A percentile compares a stretch with the other conserved stretches of the same genome.
Evolutionary conservation across 176 grass and related monocot species (phyloP).

Genomic region (Guadua angustifolia): DNA sequence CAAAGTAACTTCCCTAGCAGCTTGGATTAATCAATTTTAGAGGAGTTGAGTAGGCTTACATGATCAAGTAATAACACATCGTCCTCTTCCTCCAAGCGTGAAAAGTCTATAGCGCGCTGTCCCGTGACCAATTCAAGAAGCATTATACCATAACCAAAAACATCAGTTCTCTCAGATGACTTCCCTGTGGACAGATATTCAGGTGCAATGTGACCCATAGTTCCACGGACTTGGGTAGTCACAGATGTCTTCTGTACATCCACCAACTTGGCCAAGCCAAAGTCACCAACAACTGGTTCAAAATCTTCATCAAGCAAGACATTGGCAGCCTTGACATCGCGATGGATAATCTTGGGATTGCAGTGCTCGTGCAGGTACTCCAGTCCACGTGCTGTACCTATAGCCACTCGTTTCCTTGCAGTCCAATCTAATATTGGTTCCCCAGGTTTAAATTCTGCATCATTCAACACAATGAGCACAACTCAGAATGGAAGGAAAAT

Average conservation of each 20-base stretch:
- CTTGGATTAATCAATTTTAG: neutral
- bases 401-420: constrained; percentile 80
- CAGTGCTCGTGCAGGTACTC: constrained; percentile 99
- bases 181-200: constrained; percentile 95
- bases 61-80: constrained; percentile 93
- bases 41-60: constrained; percentile 54
- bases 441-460: constrained; percentile 89
- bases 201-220: constrained; percentile 98
- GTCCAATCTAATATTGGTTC: constrained; percentile 88
- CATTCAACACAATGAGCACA: constrained; percentile 26
- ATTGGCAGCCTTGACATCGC: constrained; percentile 95
- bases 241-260: constrained; percentile 96
- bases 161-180: constrained; percentile 92
- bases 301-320: constrained; percentile 95
- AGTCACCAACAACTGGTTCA: constrained; percentile 91
- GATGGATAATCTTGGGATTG: constrained; percentile 96
- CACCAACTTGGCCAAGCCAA: constrained; percentile 90
- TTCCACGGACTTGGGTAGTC: constrained; percentile 94
- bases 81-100: constrained; percentile 94
- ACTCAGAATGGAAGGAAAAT: constrained; percentile 17
- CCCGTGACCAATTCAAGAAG: constrained; percentile 94
- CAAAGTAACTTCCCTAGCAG: neutral
- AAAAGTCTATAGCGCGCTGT: constrained; percentile 93
- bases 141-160: constrained; percentile 97
- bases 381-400: constrained; percentile 88